Conservation (phyloP, 306 rosid species). For the Quercus variabilis region DNA sequence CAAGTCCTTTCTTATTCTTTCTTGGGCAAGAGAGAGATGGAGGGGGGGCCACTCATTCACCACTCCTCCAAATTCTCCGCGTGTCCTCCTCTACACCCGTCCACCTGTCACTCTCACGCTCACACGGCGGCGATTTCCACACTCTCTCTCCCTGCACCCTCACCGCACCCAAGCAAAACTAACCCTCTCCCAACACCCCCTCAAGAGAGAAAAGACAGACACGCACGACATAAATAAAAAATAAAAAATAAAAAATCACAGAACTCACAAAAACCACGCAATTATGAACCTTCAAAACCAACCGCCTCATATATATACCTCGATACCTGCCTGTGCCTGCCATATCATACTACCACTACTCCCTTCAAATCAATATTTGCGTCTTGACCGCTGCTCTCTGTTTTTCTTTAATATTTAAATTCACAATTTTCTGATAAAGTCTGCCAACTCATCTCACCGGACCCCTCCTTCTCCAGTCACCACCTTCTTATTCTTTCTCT, state of each 20-base stretch:
- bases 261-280: not conserved
- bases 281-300: constrained; percentile 26
- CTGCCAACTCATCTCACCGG: constrained; percentile 30
- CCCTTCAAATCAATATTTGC: not conserved
- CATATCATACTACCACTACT: not conserved
- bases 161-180: constrained; percentile 18
- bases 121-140: constrained; percentile 8
- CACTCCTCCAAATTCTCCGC: constrained; percentile 4
- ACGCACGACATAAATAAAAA: not conserved
- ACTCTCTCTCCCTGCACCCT: constrained; percentile 24
- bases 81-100: not conserved
- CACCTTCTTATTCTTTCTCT: constrained; percentile 9
- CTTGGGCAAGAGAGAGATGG: too few relatives aligned
- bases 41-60: not conserved
- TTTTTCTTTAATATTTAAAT: too few relatives aligned
- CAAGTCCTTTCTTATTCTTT: too few relatives aligned
- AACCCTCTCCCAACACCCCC: too few relatives aligned
- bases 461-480: not conserved
- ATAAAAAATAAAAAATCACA: not conserved
- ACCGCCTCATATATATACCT: constrained; percentile 41
- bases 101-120: constrained; percentile 17
- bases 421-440: too few relatives aligned
- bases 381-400: not conserved
- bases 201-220: not conserved
- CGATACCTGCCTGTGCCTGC: not conserved